These are phyloP conservation scores for Hymenoscyphus albidus DNA, from an alignment of 2,329 filamentous ascomycete genomes.

Conservation along the genomic window DNA sequence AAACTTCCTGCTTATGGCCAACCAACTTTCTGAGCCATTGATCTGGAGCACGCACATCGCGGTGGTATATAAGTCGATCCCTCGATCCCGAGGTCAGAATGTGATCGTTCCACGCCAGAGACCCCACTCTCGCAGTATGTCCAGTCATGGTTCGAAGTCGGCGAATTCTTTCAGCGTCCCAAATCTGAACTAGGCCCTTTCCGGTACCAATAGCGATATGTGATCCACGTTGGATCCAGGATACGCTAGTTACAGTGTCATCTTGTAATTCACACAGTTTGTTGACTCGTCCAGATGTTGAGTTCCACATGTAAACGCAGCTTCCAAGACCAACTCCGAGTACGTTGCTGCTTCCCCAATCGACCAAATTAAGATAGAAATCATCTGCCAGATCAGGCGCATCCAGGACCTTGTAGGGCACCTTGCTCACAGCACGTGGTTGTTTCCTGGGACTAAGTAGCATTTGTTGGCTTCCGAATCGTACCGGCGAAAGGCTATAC, in stretches of 20 bases:
- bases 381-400: constrained; percentile 94
- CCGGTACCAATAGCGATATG: constrained; percentile 94
- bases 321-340: constrained; percentile 88
- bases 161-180: constrained; percentile 86
- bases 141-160: constrained; percentile 94
- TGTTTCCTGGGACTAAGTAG: constrained; percentile 85
- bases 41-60: constrained; percentile 87
- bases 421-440: constrained; percentile 86
- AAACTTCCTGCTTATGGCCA: constrained; percentile 97
- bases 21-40: constrained; percentile 84
- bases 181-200: constrained; percentile 93
- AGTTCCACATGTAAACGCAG: constrained; percentile 98
- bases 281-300: constrained; percentile 82
- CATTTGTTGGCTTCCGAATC: constrained; percentile 89
- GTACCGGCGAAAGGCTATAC: constrained; percentile 92
- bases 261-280: constrained; percentile 91
- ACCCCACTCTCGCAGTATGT: constrained; percentile 87
- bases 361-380: constrained; percentile 95
- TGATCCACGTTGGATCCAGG: constrained; percentile 96
- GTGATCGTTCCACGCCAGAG: constrained; percentile 96
- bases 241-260: constrained; percentile 93
- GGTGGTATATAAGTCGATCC: constrained; percentile 90
- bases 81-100: constrained; percentile 93
- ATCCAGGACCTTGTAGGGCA: constrained; percentile 96
- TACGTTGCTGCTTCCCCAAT: constrained; percentile 95